Percentiles rank a stretch among this genome's conserved stretches.
Conservation (phyloP, 2,329 filamentous ascomycete species). For the Fusarium xyrophilum region DNA sequence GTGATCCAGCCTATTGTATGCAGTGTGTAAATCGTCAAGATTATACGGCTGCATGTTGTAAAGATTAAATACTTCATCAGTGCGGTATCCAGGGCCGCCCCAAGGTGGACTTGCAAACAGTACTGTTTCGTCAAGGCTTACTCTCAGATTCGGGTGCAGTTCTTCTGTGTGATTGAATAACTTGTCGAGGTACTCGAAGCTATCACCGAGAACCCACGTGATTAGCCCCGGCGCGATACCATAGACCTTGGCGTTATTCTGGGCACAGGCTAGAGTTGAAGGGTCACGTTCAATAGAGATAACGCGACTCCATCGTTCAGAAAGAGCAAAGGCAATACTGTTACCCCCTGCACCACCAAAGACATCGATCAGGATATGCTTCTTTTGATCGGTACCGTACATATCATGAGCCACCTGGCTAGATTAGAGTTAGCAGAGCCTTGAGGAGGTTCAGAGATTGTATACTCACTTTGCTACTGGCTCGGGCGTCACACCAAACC, state of each 20-base stretch:
- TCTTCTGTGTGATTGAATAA: conserved; percentile 47
- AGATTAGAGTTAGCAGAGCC: neutral
- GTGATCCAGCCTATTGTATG: conserved; percentile 65
- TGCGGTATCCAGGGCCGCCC: conserved; percentile 64
- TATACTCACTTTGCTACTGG: conserved; percentile 77
- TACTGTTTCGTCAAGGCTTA: conserved; percentile 53
- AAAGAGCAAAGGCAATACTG: conserved; percentile 89
- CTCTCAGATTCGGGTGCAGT: conserved; percentile 50
- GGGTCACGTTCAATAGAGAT: conserved; percentile 89
- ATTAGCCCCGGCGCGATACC: conserved; percentile 75
- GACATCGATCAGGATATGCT: conserved; percentile 78
- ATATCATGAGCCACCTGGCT: conserved; percentile 81
- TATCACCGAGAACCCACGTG: conserved; percentile 86
- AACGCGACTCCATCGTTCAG: conserved; percentile 78
- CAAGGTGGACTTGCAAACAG: conserved; percentile 67
- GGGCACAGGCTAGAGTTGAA: conserved; percentile 83
- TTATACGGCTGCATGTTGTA: conserved; percentile 88
- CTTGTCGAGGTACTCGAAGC: conserved; percentile 73
- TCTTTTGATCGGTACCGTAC: conserved; percentile 59
- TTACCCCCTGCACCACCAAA: conserved; percentile 95
- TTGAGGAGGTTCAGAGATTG: neutral
- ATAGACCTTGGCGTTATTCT: conserved; percentile 89
- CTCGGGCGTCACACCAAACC: conserved; percentile 97
- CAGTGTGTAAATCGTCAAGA: conserved; percentile 65
- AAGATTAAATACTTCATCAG: conserved; percentile 79